These are phyloP conservation scores for Hymenoscyphus infarciens DNA, from an alignment of 2,329 filamentous ascomycete genomes.

Conservation along the genomic window DNA sequence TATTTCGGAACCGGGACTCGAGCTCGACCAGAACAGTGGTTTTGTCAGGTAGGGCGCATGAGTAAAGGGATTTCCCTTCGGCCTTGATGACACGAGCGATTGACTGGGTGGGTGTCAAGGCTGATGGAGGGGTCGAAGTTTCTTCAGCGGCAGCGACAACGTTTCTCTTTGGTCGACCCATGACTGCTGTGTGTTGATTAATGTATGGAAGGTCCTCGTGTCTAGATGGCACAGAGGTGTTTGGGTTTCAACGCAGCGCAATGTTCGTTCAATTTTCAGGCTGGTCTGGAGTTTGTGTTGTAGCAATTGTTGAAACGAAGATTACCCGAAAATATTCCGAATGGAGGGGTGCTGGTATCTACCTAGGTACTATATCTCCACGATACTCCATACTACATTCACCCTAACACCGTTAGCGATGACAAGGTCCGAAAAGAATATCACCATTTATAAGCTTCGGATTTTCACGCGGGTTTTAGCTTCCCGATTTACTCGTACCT, in stretches of 20 bases:
- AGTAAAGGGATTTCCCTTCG: constrained; percentile 86
- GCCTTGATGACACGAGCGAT: constrained; percentile 78
- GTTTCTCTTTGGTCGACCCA: constrained; percentile 74
- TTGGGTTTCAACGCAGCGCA: background rate
- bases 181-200: constrained; percentile 36
- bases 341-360: background rate
- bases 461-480: background rate
- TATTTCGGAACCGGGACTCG: constrained; percentile 79
- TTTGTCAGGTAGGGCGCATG: constrained; percentile 66
- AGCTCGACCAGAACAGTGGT: constrained; percentile 74
- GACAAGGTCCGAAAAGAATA: background rate
- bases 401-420: background rate
- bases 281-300: background rate
- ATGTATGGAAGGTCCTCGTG: background rate
- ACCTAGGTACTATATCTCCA: background rate
- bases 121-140: constrained; percentile 54
- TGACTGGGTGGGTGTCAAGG: constrained; percentile 57
- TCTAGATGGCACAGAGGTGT: background rate
- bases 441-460: constrained; percentile 2
- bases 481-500: no score
- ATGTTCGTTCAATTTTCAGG: background rate
- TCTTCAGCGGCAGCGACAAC: constrained; percentile 75
- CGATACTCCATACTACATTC: background rate
- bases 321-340: background rate
- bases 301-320: background rate